Base-by-base conservation (phyloP, 2,329 filamentous ascomycete species). In the Paramyrothecium sp. region DNA sequence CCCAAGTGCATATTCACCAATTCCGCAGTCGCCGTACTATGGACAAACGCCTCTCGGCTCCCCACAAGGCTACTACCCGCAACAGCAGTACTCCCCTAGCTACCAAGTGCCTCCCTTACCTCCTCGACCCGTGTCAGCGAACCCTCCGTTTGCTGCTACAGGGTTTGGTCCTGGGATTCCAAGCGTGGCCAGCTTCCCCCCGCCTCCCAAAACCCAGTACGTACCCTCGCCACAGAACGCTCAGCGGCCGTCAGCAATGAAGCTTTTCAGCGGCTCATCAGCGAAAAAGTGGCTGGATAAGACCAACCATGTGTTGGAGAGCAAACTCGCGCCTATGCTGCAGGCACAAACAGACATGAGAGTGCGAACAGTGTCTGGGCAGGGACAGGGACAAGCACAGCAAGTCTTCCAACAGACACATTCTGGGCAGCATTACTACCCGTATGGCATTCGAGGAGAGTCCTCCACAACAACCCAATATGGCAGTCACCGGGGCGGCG, bases 261-360 rank as follows among this genome's bases (percentile, higher is more conserved):
- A 66, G 33, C 60, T 73, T 16, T 71, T 75, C 51, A 68, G 70
- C 23, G 67, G 67, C 57, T 67, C 65, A 34, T 71, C 71, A 19
- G 73, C 71, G 2, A 66, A 69, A 56, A 72, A 69, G 55, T 73
- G 71, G 67, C 53, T 74, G 13, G 69, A 67, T 53, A 75, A 71
- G 63, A 74, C 72, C 23, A 69, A 68, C 22, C 66, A 71, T 50
- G 68, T 66, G 13, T 59, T 75, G 21, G 73, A 74, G 59, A 71
- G 63, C 51, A 71, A 64, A 34, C 58, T 73, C 49, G 71, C 67
- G 21, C 63, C 69, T 3, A 68, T 71, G 46, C 54, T 70, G 50
- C 69, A 71, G 47, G 60, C 61, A 3, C 60, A 58, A 20, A 54
- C 52, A 17, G 59, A 58, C 1, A 46, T 58, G n/a, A 49, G 26